These are phyloP conservation scores for Kondoa malvinella DNA, from an alignment of 768 basidiomycete genomes.

Conservation along the genomic window DNA sequence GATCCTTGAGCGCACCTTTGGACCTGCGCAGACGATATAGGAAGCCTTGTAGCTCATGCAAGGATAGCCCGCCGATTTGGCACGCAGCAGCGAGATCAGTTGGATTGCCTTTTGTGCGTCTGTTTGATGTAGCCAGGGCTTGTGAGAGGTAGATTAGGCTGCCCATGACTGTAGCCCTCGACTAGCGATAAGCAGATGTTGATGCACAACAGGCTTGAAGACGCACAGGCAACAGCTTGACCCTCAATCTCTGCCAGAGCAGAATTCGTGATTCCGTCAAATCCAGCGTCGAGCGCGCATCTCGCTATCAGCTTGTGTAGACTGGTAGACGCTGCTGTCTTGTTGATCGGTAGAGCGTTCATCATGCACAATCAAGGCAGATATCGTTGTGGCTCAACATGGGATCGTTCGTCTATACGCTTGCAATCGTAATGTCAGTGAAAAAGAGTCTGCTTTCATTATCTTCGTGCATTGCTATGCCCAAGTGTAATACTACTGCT, in stretches of 20 bases:
- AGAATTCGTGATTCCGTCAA: background rate
- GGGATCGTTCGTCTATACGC: no score
- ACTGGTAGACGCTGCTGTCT: background rate
- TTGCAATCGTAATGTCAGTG: no score
- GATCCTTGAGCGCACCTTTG: background rate
- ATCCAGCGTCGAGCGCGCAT: background rate
- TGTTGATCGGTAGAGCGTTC: background rate
- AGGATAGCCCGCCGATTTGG: background rate
- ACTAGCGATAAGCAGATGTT: background rate
- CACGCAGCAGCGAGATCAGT: background rate
- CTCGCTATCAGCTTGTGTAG: background rate
- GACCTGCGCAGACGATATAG: background rate
- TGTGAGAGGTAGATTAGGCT: background rate
- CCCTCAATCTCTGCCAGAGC: slow-evolving; percentile 1
- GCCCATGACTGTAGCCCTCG: background rate
- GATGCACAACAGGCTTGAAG: background rate
- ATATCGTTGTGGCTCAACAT: no score
- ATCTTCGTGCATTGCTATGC: no score
- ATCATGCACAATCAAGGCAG: no score
- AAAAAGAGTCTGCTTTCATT: no score
- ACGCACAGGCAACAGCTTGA: background rate
- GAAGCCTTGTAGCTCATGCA: slow-evolving; percentile 2
- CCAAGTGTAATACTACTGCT: no score
- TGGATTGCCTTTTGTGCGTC: background rate
- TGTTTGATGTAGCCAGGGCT: background rate